A percentile compares a stretch with the other conserved stretches of the same genome.
Conservation (phyloP, 2,329 filamentous ascomycete species). For the Sporothrix pseudoabietina region DNA sequence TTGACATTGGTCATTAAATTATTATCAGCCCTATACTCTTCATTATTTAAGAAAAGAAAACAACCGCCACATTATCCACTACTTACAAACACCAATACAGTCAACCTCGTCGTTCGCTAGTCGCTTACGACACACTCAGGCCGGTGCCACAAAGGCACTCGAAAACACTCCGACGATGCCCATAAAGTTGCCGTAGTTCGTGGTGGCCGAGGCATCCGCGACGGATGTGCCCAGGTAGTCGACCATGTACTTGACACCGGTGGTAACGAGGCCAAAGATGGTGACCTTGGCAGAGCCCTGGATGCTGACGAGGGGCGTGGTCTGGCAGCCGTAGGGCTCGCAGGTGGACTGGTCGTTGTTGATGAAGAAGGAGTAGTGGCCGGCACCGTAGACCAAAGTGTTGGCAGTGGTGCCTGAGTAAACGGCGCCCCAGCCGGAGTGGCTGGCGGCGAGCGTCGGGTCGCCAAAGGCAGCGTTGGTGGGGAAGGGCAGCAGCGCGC, state of each 20-base stretch:
- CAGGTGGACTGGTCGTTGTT: constrained; percentile 52
- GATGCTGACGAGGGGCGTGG: constrained; percentile 24
- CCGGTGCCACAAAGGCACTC: constrained; percentile 5
- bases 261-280: constrained; percentile 29
- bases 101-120: too few species aligned
- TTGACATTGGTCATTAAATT: not conserved
- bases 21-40: constrained; percentile 7
- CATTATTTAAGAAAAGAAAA: not conserved
- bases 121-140: not conserved
- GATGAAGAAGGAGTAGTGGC: constrained; percentile 62
- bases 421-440: constrained; percentile 59
- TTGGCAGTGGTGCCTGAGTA: constrained; percentile 53
- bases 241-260: constrained; percentile 27
- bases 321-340: constrained; percentile 31
- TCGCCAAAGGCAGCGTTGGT: constrained; percentile 45
- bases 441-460: constrained; percentile 52
- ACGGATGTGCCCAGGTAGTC: constrained; percentile 26
- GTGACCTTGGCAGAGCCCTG: constrained; percentile 26
- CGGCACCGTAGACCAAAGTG: constrained; percentile 60
- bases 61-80: not conserved
- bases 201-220: not conserved
- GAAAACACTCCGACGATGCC: constrained; percentile 22
- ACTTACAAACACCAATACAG: not conserved
- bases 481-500: constrained; percentile 22
- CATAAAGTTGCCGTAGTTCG: constrained; percentile 24